Evolutionary conservation across 495 filamentous ascomycete species (phyloP).

Genomic region (Aspergillus sparsus): DNA sequence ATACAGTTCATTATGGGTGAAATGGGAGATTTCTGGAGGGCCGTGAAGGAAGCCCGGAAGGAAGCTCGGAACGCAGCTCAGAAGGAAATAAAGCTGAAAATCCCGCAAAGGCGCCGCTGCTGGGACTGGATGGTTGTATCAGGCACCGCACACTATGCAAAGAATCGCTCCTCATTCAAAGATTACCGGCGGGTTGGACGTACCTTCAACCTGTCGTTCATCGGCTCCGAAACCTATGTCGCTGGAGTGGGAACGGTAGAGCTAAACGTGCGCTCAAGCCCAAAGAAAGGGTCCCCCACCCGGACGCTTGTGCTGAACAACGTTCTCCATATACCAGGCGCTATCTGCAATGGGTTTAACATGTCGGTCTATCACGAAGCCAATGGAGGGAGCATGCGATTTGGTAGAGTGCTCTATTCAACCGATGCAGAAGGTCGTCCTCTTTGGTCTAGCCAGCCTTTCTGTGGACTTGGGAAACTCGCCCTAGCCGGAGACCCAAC

Average conservation of each 20-base stretch:
- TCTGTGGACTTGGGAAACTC: background rate
- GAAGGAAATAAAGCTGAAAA: background rate
- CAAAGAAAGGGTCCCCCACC: background rate
- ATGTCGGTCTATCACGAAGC: background rate
- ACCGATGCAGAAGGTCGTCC: background rate
- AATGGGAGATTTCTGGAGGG: no score
- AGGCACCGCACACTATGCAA: slow-evolving; percentile 2
- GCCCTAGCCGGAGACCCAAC: slow-evolving; percentile 1
- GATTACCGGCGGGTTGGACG: slow-evolving; percentile 7
- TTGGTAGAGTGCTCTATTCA: no score
- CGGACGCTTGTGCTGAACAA: slow-evolving; percentile 2
- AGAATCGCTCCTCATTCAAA: background rate
- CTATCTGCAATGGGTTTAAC: slow-evolving; percentile 9
- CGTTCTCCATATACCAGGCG: slow-evolving; percentile 4
- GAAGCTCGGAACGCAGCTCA: no score
- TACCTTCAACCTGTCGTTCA: background rate
- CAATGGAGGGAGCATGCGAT: no score
- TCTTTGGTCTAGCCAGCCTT: background rate
- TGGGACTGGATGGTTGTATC: slow-evolving; percentile 7
- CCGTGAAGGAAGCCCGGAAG: no score
- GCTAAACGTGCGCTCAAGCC: background rate
- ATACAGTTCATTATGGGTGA: no score
- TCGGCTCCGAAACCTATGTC: background rate
- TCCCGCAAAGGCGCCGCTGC: background rate
- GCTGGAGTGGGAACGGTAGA: slow-evolving; percentile 6